Conservation (phyloP, 352 stramenopile species). For the Pythium biforme region DNA sequence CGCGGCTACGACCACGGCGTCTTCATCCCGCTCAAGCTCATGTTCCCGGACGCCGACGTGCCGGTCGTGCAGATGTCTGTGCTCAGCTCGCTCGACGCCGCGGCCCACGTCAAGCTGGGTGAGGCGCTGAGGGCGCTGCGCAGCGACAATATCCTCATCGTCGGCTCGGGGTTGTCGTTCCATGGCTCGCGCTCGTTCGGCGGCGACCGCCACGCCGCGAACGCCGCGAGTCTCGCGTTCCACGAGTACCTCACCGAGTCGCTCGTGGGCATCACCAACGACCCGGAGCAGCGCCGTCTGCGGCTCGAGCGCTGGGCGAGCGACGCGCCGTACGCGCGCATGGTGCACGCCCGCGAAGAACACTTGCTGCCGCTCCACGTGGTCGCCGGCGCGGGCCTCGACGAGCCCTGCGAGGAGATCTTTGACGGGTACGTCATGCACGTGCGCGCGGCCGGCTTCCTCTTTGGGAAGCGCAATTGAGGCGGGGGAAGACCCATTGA, state of each 20-base stretch:
- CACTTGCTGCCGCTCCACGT: constrained; percentile 64
- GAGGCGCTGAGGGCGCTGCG: constrained; percentile 58
- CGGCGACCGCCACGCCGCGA: constrained; percentile 3
- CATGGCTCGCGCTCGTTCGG: constrained; percentile 21
- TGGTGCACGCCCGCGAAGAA: constrained; percentile 44
- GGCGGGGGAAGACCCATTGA: too few species aligned
- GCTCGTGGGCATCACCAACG: constrained; percentile 12
- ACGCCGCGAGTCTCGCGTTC: constrained; percentile 18
- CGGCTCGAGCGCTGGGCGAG: constrained; percentile 35
- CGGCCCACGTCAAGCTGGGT: constrained; percentile 70
- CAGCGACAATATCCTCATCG: constrained; percentile 74
- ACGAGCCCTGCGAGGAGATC: constrained; percentile 35
- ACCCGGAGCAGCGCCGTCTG: constrained; percentile 11
- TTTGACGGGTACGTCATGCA: constrained; percentile 22
- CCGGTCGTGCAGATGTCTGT: constrained; percentile 64
- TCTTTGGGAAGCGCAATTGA: constrained; percentile 13
- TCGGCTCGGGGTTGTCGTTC: constrained; percentile 68
- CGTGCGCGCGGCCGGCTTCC: constrained; percentile 22
- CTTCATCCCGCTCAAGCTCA: constrained; percentile 91
- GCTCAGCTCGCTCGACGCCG: constrained; percentile 38
- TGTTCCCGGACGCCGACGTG: constrained; percentile 86
- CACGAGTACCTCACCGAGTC: constrained; percentile 20
- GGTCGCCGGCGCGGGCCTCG: constrained; percentile 48
- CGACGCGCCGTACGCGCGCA: constrained; percentile 33
- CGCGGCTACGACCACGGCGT: constrained; percentile 91